These are phyloP conservation scores for Phlebiopsis gigantea DNA, from an alignment of 768 basidiomycete genomes.

Conservation along the genomic window DNA sequence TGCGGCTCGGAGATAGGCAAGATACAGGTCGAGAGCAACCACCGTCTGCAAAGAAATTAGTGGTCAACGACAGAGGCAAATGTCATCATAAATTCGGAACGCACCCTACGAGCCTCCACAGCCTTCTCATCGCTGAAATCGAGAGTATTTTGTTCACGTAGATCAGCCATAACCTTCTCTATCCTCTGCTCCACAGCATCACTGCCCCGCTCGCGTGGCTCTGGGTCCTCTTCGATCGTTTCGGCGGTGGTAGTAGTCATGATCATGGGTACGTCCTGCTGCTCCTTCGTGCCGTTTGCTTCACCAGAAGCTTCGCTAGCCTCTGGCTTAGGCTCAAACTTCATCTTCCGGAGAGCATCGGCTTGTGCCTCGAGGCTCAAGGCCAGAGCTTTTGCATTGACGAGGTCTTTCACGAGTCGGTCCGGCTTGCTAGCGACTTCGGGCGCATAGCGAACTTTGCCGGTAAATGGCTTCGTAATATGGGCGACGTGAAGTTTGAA, in stretches of 20 bases:
- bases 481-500: conserved; percentile 92
- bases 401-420: conserved; percentile 75
- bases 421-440: conserved; percentile 77
- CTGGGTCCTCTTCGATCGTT: conserved; percentile 43
- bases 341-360: conserved; percentile 42
- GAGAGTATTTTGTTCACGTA: conserved; percentile 59
- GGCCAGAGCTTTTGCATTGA: conserved; percentile 68
- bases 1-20: conserved; percentile 89
- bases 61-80: background rate
- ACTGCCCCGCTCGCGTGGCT: conserved; percentile 61
- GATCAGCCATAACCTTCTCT: conserved; percentile 66
- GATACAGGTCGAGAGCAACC: conserved; percentile 85
- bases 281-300: conserved; percentile 17
- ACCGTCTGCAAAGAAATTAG: conserved; percentile 45
- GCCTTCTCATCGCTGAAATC: conserved; percentile 60
- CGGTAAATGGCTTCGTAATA: conserved; percentile 71
- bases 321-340: conserved; percentile 18
- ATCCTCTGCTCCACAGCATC: conserved; percentile 80
- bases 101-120: conserved; percentile 68
- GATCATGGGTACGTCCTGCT: conserved; percentile 27
- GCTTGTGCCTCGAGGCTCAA: conserved; percentile 71
- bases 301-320: conserved; percentile 21
- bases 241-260: conserved; percentile 12
- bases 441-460: conserved; percentile 75
- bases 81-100: conserved; percentile 7